A percentile compares a stretch with the other conserved stretches of the same genome.
These are phyloP conservation scores for Calcarisporium arbuscula DNA, from an alignment of 2,329 filamentous ascomycete genomes.

Conservation along the genomic window DNA sequence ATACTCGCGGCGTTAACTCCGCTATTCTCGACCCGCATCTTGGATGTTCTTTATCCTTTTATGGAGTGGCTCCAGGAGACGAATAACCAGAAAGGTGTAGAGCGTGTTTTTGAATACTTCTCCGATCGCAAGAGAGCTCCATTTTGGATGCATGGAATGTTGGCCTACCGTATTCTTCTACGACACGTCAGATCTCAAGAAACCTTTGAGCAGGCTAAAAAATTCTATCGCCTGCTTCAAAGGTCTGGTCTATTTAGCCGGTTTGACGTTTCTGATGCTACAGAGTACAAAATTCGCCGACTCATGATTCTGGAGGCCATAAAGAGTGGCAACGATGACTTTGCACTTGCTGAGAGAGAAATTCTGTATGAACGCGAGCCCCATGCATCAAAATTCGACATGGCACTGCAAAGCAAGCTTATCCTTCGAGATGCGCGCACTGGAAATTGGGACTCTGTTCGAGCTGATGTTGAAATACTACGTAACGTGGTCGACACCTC, in stretches of 20 bases:
- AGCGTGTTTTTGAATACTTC: constrained; percentile 9
- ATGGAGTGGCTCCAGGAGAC: constrained; percentile 5
- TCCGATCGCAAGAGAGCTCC: constrained; percentile 4
- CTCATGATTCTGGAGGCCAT: constrained; percentile 19
- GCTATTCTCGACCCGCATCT: no score
- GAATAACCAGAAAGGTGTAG: constrained; percentile 6
- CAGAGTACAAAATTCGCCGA: constrained; percentile 22
- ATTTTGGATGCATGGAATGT: constrained; percentile 12
- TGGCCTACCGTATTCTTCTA: constrained; percentile 10
- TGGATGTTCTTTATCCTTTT: constrained; percentile 10
- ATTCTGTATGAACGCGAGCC: constrained; percentile 15
- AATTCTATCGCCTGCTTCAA: constrained; percentile 21
- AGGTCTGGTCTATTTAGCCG: constrained; percentile 20
- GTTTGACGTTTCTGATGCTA: constrained; percentile 10
- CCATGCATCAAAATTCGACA: constrained; percentile 14
- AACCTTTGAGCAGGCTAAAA: constrained; percentile 13
- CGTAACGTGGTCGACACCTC: constrained; percentile 10
- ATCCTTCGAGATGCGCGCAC: constrained; percentile 20
- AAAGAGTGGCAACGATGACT: constrained; percentile 20
- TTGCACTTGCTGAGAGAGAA: constrained; percentile 18
- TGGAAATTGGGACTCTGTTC: constrained; percentile 20
- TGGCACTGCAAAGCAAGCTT: constrained; percentile 20
- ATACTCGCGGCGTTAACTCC: no score
- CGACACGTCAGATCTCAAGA: constrained; percentile 2
- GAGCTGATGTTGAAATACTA: constrained; percentile 16